These are phyloP conservation scores for Amylocystis lapponica DNA, from an alignment of 768 basidiomycete species.

Conservation along the genomic window DNA sequence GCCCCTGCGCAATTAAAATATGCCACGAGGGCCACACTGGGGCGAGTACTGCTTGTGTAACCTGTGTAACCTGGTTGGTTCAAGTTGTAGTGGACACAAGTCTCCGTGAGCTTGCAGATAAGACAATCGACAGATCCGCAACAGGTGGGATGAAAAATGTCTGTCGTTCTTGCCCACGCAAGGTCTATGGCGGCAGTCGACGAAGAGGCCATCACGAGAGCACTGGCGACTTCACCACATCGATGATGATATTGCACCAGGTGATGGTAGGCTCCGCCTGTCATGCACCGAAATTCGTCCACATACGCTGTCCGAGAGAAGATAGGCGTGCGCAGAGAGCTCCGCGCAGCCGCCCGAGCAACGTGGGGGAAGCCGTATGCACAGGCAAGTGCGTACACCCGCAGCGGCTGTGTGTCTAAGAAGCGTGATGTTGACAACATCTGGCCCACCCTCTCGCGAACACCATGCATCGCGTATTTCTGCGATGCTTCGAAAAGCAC, in stretches of 20 bases:
- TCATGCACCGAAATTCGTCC: not conserved
- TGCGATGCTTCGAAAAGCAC: slow-evolving; percentile 17
- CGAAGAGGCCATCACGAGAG: no score
- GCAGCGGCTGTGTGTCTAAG: not conserved
- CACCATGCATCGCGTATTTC: slow-evolving; percentile 16
- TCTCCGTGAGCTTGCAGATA: no score
- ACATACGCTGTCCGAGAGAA: not conserved
- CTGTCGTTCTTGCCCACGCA: no score
- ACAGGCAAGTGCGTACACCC: slow-evolving; percentile 6
- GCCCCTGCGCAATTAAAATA: no score
- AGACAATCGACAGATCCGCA: no score
- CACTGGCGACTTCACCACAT: not conserved
- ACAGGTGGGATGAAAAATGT: no score
- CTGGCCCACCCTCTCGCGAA: not conserved
- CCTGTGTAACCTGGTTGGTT: no score
- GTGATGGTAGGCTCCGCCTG: slow-evolving; percentile 2
- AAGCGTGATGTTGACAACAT: not conserved
- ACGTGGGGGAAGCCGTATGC: slow-evolving; percentile 1
- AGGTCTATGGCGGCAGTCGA: no score
- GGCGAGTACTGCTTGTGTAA: no score
- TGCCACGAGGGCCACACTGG: no score
- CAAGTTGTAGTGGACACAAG: no score
- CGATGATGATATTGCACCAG: not conserved
- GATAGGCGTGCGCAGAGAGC: not conserved
- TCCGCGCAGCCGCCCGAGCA: slow-evolving; percentile 3